Evolutionary conservation across 441 rosid species (phyloP).

Genomic region (Heliophila coronopifolia): DNA sequence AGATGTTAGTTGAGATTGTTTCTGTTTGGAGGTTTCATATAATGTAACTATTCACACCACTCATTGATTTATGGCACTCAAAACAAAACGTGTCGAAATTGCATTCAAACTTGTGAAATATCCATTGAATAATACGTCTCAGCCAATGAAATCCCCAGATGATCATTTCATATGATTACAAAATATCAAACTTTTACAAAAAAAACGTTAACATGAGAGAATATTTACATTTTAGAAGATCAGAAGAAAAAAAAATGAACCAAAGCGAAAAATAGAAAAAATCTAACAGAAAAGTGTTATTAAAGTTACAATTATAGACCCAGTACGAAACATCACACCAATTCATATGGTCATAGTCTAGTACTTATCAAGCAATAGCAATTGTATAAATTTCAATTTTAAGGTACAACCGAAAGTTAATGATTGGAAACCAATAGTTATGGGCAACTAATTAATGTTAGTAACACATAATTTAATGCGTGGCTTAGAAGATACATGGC

Average conservation of each 20-base stretch:
- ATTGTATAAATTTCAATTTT: too few relatives aligned
- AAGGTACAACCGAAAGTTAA: too few relatives aligned
- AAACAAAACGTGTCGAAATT: neutral
- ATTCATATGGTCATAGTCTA: conserved; percentile 14
- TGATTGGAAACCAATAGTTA: too few relatives aligned
- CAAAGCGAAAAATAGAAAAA: neutral
- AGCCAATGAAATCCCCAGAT: conserved; percentile 12
- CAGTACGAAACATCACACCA: conserved; percentile 12
- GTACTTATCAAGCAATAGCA: conserved; percentile 20
- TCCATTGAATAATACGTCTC: conserved; percentile 3
- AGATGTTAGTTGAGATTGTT: too few relatives aligned
- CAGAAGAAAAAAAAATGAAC: too few relatives aligned
- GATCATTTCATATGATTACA: conserved; percentile 16
- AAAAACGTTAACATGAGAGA: too few relatives aligned
- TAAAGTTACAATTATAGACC: conserved; percentile 13
- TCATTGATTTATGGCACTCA: conserved; percentile 10
- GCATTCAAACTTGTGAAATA: neutral
- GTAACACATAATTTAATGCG: too few relatives aligned
- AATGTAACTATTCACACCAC: too few relatives aligned
- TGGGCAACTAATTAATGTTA: too few relatives aligned
- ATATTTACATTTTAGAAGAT: too few relatives aligned
- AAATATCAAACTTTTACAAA: neutral
- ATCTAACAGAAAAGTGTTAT: conserved; percentile 6
- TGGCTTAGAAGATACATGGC: too few relatives aligned
- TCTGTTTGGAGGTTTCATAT: too few relatives aligned